A percentile compares a stretch with the other conserved stretches of the same genome.
Evolutionary conservation across 768 basidiomycete species (phyloP).

Genomic region (Russula virescens): DNA sequence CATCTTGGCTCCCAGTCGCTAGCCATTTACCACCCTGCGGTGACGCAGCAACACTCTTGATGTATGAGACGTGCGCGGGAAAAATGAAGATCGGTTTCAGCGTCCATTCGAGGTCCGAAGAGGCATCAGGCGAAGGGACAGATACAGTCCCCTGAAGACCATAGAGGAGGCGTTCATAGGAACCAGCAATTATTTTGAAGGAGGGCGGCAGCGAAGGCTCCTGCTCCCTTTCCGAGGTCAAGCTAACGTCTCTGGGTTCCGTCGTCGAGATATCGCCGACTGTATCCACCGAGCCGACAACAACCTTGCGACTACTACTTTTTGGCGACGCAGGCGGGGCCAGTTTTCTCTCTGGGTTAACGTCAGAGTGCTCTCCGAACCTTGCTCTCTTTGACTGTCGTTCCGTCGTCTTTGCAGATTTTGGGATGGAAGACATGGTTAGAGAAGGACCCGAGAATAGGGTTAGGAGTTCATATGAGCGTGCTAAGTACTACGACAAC

Average conservation of each 20-base stretch:
- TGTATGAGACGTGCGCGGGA: conserved; percentile 91
- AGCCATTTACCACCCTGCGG: conserved; percentile 93
- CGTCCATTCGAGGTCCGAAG: conserved; percentile 31
- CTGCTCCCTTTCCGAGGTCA: conserved; percentile 9
- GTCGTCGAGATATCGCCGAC: conserved; percentile 22
- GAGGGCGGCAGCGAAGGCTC: conserved; percentile 39
- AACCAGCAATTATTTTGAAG: conserved; percentile 87
- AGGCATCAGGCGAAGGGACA: conserved; percentile 27
- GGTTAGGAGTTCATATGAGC: conserved; percentile 24
- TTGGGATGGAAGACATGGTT: conserved; percentile 14
- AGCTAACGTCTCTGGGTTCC: conserved; percentile 27
- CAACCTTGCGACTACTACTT: conserved; percentile 28
- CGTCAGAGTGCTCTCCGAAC: not conserved
- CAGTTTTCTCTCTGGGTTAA: not conserved
- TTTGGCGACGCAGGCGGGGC: not conserved
- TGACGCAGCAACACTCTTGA: conserved; percentile 85
- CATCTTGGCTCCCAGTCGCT: conserved; percentile 91
- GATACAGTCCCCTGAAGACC: conserved; percentile 67
- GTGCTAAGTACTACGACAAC: no score
- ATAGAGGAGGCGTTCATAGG: conserved; percentile 95
- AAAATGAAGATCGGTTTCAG: conserved; percentile 90
- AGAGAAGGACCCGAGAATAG: conserved; percentile 15
- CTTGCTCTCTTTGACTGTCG: conserved; percentile 13
- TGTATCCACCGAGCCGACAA: not conserved
- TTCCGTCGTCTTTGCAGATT: conserved; percentile 10